Evolutionary conservation across 1,284 basidiomycete genomes (phyloP).

Genomic region (Fistulina hepatica): DNA sequence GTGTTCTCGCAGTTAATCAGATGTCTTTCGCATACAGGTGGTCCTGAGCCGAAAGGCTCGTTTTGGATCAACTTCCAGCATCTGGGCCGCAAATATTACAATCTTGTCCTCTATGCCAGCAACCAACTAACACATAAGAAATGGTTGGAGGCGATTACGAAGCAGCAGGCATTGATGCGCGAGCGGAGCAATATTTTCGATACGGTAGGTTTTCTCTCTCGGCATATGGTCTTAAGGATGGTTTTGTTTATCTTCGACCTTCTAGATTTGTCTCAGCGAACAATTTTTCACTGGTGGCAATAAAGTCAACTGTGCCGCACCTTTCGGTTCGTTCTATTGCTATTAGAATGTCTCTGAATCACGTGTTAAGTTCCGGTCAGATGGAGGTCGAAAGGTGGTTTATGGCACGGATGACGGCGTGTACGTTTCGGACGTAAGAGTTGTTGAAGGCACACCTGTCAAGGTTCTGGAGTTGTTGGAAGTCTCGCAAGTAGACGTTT

Average conservation of each 20-base stretch:
- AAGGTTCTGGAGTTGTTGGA: constrained; percentile 86
- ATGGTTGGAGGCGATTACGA: constrained; percentile 90
- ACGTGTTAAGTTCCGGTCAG: constrained; percentile 29
- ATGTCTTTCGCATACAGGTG: too few relatives aligned
- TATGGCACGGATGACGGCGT: constrained; percentile 97
- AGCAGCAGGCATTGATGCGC: constrained; percentile 79
- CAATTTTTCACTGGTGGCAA: too few relatives aligned
- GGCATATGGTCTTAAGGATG: too few relatives aligned
- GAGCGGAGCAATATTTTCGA: constrained; percentile 87
- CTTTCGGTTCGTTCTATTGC: constrained; percentile 44
- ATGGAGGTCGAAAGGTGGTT: constrained; percentile 77
- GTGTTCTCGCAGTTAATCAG: too few relatives aligned
- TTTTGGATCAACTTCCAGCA: constrained; percentile 91
- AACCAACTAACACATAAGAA: constrained; percentile 82
- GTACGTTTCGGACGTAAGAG: constrained; percentile 83
- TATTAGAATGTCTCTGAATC: constrained; percentile 1
- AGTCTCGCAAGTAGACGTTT: constrained; percentile 91
- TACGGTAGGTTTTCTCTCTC: too few relatives aligned
- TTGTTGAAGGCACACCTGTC: constrained; percentile 70
- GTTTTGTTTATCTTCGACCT: too few relatives aligned
- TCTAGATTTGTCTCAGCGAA: too few relatives aligned
- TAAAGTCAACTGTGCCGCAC: constrained; percentile 90
- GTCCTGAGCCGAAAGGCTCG: constrained; percentile 78
- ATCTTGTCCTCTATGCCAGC: constrained; percentile 87
- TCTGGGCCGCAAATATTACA: constrained; percentile 89